These are phyloP conservation scores for Acanthamoeba royreba DNA, from an alignment of 208 protist species.

Conservation along the genomic window DNA sequence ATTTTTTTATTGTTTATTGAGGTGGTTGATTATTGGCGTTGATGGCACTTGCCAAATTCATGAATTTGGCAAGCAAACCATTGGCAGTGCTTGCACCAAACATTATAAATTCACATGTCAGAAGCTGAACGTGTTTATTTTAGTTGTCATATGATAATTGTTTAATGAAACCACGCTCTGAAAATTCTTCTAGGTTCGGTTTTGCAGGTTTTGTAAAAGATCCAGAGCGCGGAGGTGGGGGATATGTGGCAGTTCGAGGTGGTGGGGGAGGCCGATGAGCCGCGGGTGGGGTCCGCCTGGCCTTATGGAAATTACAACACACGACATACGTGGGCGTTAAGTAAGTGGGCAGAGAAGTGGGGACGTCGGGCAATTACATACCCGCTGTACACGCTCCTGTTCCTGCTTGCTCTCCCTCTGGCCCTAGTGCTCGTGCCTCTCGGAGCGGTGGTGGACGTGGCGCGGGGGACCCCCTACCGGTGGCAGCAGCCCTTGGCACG, in stretches of 20 bases:
- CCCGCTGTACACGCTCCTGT: neutral
- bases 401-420: neutral
- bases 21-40: too few species aligned
- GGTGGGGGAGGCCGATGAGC: neutral
- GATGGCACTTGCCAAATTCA: too few species aligned
- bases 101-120: too few species aligned
- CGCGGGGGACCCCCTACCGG: neutral
- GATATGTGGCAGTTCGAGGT: neutral
- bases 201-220: neutral
- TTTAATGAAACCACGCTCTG: too few species aligned
- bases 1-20: too few species aligned
- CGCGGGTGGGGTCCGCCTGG: neutral
- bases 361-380: neutral
- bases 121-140: too few species aligned
- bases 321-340: neutral
- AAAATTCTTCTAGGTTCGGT: neutral
- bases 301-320: neutral
- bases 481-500: neutral
- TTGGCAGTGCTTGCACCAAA: too few species aligned
- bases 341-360: neutral
- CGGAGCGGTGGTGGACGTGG: neutral
- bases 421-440: neutral
- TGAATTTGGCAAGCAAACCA: too few species aligned
- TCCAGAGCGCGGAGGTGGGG: neutral
- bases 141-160: too few species aligned